Conservation (phyloP, 2,329 filamentous ascomycete genomes). For the Ceratocystis cubensis region DNA sequence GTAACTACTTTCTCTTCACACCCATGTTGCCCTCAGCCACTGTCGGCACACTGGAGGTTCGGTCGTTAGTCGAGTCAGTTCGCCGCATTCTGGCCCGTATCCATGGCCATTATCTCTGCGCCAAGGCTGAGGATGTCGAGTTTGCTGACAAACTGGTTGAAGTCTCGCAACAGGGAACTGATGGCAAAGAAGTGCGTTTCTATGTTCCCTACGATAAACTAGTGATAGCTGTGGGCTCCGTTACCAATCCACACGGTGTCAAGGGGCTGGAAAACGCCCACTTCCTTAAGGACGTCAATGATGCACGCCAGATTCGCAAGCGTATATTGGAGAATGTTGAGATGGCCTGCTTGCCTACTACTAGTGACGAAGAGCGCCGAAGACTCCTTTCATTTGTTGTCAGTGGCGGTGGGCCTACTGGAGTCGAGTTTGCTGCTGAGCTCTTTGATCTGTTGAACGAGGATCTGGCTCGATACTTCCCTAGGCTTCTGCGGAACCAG, state of each 20-base stretch:
- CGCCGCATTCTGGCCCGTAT: conserved; percentile 67
- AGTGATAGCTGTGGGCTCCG: conserved; percentile 80
- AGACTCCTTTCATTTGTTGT: conserved; percentile 90
- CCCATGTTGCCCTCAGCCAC: conserved; percentile 96
- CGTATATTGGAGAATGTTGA: conserved; percentile 82
- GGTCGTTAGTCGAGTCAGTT: conserved; percentile 86
- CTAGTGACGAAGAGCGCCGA: conserved; percentile 71
- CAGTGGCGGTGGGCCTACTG: conserved; percentile 87
- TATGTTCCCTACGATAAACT: conserved; percentile 97
- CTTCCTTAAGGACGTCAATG: conserved; percentile 89
- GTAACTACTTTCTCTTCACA: conserved; percentile 96
- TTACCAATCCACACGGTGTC: conserved; percentile 89
- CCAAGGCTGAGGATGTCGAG: conserved; percentile 74
- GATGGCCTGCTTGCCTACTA: conserved; percentile 82
- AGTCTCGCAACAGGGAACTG: conserved; percentile 57
- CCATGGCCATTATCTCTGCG: conserved; percentile 80
- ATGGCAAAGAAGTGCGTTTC: conserved; percentile 66
- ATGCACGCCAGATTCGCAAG: conserved; percentile 82
- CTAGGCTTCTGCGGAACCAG: conserved; percentile 83
- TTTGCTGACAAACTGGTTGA: conserved; percentile 88
- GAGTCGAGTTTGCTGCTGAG: conserved; percentile 95
- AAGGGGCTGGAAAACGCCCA: conserved; percentile 87
- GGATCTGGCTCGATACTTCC: conserved; percentile 72
- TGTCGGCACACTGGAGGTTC: conserved; percentile 82
- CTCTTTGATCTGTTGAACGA: conserved; percentile 94